These are phyloP conservation scores for Sporisorium reilianum DNA, from an alignment of 1,284 basidiomycete genomes.

Conservation along the genomic window DNA sequence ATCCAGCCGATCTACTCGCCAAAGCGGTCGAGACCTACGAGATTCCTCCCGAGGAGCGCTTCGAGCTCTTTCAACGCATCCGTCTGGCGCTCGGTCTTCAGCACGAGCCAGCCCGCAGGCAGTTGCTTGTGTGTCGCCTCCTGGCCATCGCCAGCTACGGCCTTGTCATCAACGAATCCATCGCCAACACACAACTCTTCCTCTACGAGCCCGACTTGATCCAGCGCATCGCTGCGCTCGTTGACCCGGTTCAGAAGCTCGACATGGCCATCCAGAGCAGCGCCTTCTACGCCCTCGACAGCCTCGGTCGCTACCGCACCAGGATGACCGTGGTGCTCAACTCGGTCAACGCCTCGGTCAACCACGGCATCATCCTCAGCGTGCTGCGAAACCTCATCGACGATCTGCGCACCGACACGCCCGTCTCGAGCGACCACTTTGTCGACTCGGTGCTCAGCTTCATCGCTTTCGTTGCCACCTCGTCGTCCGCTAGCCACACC, in stretches of 20 bases:
- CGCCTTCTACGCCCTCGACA: slow-evolving; percentile 88
- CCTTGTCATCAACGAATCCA: slow-evolving; percentile 74
- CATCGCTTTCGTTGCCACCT: slow-evolving; percentile 86
- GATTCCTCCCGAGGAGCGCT: slow-evolving; percentile 86
- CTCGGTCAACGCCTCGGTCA: slow-evolving; percentile 93
- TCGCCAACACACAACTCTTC: slow-evolving; percentile 85
- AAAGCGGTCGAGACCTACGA: slow-evolving; percentile 79
- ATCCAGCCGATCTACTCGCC: slow-evolving; percentile 74
- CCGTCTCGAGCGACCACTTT: slow-evolving; percentile 75
- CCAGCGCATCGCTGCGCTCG: slow-evolving; percentile 55
- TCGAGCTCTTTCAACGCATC: slow-evolving; percentile 88
- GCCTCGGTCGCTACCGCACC: slow-evolving; percentile 83
- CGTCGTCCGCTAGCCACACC: slow-evolving; percentile 87
- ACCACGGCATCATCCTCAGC: slow-evolving; percentile 80
- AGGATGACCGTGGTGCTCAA: slow-evolving; percentile 88
- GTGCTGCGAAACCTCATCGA: slow-evolving; percentile 55
- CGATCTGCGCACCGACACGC: slow-evolving; percentile 35
- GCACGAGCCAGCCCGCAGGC: slow-evolving; percentile 78
- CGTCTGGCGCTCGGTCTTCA: slow-evolving; percentile 80
- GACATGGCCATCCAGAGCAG: slow-evolving; percentile 75
- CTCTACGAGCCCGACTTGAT: slow-evolving; percentile 90
- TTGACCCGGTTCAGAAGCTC: slow-evolving; percentile 46
- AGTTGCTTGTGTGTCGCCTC: slow-evolving; percentile 84
- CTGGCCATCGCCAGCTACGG: slow-evolving; percentile 85
- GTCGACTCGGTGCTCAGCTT: slow-evolving; percentile 78